Conservation (phyloP, 2,329 filamentous ascomycete species). For the Lecanicillium sp. region DNA sequence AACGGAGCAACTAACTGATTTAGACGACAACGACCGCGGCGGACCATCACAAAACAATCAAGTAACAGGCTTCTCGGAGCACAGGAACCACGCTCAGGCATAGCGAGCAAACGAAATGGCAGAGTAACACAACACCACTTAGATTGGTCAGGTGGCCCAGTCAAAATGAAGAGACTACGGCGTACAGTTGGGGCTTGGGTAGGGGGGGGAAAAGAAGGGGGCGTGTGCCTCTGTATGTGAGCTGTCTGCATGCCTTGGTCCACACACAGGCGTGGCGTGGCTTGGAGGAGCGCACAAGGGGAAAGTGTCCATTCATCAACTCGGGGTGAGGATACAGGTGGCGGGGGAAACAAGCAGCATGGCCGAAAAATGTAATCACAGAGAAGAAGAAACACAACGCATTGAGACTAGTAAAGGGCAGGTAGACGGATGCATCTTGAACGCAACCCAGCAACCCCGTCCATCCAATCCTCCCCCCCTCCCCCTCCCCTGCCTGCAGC, state of each 20-base stretch:
- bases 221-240: too few relatives aligned
- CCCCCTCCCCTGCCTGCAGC: not conserved
- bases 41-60: too few relatives aligned
- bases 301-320: too few relatives aligned
- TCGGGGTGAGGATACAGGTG: too few relatives aligned
- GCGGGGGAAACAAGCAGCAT: too few relatives aligned
- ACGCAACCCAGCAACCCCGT: not conserved
- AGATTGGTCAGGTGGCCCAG: too few relatives aligned
- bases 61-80: too few relatives aligned
- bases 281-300: too few relatives aligned
- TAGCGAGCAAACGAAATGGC: constrained; percentile 5
- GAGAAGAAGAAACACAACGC: not conserved
- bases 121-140: too few relatives aligned
- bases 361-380: too few relatives aligned
- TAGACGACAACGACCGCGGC: too few relatives aligned
- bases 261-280: not conserved
- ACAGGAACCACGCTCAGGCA: not conserved
- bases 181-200: not conserved
- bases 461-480: not conserved
- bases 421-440: not conserved
- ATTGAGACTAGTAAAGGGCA: not conserved
- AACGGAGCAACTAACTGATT: too few relatives aligned
- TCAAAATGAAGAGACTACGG: not conserved
- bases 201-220: not conserved
- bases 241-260: not conserved